Conservation (phyloP, 148 eudicot genomes). For the Heliamphora exappendiculata region DNA sequence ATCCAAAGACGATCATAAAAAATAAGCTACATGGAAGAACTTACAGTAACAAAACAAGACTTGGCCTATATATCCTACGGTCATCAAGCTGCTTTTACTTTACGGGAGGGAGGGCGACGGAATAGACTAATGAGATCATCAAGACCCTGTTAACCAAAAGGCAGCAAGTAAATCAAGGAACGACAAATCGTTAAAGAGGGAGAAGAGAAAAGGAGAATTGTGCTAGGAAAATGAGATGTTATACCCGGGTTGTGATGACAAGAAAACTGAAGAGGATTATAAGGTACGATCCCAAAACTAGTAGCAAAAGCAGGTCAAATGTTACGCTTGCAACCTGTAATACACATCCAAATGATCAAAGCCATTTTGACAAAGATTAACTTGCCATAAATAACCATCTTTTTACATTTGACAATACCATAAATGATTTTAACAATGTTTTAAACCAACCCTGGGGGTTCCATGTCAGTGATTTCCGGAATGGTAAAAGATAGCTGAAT, state of each 20-base stretch:
- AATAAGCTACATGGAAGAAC: not conserved
- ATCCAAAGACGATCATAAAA: not conserved
- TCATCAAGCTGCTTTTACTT: constrained; percentile 33
- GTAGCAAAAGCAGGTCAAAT: constrained; percentile 80
- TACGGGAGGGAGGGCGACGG: constrained; percentile 53
- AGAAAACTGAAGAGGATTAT: constrained; percentile 86
- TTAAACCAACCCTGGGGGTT: not conserved
- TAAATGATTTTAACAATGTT: not conserved
- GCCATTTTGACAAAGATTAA: no score
- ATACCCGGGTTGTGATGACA: constrained; percentile 84
- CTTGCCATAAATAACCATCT: not conserved
- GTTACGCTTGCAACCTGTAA: constrained; percentile 96
- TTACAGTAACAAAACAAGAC: not conserved
- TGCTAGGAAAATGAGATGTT: constrained; percentile 6
- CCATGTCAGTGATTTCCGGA: no score
- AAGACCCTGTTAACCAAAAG: constrained; percentile 37
- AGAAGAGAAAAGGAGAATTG: not conserved
- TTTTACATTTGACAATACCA: no score
- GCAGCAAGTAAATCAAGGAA: not conserved
- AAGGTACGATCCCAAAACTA: constrained; percentile 89
- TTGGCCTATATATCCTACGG: not conserved
- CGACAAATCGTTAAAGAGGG: not conserved
- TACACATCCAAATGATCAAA: constrained; percentile 7
- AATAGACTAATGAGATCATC: constrained; percentile 58
- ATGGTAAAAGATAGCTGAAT: no score